Percentiles rank a stretch among this genome's conserved stretches.
Evolutionary conservation across 176 grass and related monocot genomes (phyloP).

Genomic region (Puccinellia tenuiflora): DNA sequence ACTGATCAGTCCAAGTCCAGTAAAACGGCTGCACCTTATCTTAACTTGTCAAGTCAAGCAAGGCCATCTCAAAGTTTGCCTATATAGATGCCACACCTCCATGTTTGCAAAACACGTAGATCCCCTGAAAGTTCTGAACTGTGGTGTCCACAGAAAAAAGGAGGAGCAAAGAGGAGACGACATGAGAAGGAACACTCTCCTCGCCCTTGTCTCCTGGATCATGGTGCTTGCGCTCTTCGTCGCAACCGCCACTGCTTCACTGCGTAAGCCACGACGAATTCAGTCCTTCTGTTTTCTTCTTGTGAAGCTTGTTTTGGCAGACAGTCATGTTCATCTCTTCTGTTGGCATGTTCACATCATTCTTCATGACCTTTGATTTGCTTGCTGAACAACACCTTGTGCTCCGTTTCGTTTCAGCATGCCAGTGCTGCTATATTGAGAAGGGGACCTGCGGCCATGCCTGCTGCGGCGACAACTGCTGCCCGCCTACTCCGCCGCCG

Average conservation of each 20-base stretch:
- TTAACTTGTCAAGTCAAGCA: background rate
- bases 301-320: background rate
- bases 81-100: background rate
- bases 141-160: too few relatives aligned
- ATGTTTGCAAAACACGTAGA: background rate
- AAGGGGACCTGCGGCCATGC: slow-evolving; percentile 45
- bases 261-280: background rate
- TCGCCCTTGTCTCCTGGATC: slow-evolving; percentile 31
- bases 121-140: background rate
- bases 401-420: slow-evolving; percentile 29
- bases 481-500: slow-evolving; percentile 16
- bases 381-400: background rate
- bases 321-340: background rate
- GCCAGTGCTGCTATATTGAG: slow-evolving; percentile 55
- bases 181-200: slow-evolving; percentile 35
- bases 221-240: slow-evolving; percentile 35
- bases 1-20: slow-evolving; percentile 24
- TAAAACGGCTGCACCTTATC: slow-evolving; percentile 23
- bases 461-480: slow-evolving; percentile 52
- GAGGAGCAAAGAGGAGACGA: background rate
- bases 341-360: slow-evolving; percentile 21
- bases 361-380: background rate
- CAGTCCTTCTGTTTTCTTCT: background rate
- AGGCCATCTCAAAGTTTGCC: background rate
- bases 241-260: slow-evolving; percentile 15